Conservation (phyloP, 164 flowering plant genomes). For the Piper longum region DNA sequence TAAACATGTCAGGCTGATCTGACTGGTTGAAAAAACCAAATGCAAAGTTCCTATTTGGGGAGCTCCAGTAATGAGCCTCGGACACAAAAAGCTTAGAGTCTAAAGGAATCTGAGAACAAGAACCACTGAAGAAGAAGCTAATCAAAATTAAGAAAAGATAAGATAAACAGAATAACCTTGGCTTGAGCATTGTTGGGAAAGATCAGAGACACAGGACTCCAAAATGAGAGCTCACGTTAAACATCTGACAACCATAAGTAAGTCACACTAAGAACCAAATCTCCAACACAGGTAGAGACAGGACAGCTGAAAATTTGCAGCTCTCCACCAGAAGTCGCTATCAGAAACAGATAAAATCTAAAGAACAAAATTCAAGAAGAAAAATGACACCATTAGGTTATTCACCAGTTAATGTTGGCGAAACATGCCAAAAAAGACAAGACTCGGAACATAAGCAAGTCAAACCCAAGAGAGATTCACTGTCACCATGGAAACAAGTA, state of each 20-base stretch:
- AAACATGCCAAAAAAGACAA: background rate
- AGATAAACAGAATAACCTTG: background rate
- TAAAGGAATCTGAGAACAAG: slow-evolving; percentile 30
- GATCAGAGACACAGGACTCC: slow-evolving; percentile 2
- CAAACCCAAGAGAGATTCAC: background rate
- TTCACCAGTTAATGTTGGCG: background rate
- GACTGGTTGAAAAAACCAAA: slow-evolving; percentile 43
- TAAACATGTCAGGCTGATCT: slow-evolving; percentile 27
- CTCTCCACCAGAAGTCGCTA: background rate
- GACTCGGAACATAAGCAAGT: background rate
- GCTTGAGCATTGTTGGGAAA: slow-evolving; percentile 18
- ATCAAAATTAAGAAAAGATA: slow-evolving; percentile 1
- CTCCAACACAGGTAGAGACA: slow-evolving; percentile 6
- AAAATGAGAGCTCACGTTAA: background rate
- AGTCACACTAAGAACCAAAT: background rate
- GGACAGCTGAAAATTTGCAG: background rate
- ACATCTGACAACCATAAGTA: background rate
- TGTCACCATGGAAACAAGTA: background rate
- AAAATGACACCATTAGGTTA: background rate
- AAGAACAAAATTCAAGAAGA: background rate
- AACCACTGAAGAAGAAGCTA: slow-evolving; percentile 8
- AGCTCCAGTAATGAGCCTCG: slow-evolving; percentile 41
- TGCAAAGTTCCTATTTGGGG: slow-evolving; percentile 52
- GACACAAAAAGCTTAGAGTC: slow-evolving; percentile 40
- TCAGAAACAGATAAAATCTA: background rate